A percentile compares a stretch with the other conserved stretches of the same genome.
phyloP scores from a whole-genome alignment of 805 yeast genomes.

The Kuraishia capsulata region DNA sequence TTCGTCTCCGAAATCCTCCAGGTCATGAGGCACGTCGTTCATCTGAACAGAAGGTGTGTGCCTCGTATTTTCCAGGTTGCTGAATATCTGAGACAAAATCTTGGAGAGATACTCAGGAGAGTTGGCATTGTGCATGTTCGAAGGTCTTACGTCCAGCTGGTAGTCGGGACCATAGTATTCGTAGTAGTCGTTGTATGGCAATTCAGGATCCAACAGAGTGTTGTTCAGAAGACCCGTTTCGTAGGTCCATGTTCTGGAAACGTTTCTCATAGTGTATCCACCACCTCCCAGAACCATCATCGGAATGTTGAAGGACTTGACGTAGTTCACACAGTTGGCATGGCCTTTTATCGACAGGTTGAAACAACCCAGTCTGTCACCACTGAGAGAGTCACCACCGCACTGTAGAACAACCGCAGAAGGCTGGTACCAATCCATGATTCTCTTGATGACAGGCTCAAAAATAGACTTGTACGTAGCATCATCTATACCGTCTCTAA shows the following conservation, averaged over 20 bases:
- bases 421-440: constrained; percentile 86
- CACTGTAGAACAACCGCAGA: constrained; percentile 95
- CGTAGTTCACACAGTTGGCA: constrained; percentile 89
- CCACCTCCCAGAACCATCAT: constrained; percentile 96
- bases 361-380: constrained; percentile 94
- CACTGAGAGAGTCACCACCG: constrained; percentile 96
- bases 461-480: constrained; percentile 75
- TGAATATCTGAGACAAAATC: constrained; percentile 65
- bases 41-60: constrained; percentile 97
- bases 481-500: constrained; percentile 92
- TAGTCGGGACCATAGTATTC: constrained; percentile 98
- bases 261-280: constrained; percentile 96
- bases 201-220: constrained; percentile 63
- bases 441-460: constrained; percentile 76
- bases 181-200: constrained; percentile 92
- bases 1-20: constrained; percentile 79
- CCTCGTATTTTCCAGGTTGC: constrained; percentile 80
- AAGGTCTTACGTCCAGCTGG: constrained; percentile 87
- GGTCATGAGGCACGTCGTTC: constrained; percentile 80
- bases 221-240: constrained; percentile 87
- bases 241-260: constrained; percentile 89
- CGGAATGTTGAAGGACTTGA: constrained; percentile 80
- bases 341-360: constrained; percentile 91
- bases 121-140: constrained; percentile 95
- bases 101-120: constrained; percentile 86